phyloP scores from a whole-genome alignment of 176 grass and related monocot genomes.

The Oryza rufipogon region DNA sequence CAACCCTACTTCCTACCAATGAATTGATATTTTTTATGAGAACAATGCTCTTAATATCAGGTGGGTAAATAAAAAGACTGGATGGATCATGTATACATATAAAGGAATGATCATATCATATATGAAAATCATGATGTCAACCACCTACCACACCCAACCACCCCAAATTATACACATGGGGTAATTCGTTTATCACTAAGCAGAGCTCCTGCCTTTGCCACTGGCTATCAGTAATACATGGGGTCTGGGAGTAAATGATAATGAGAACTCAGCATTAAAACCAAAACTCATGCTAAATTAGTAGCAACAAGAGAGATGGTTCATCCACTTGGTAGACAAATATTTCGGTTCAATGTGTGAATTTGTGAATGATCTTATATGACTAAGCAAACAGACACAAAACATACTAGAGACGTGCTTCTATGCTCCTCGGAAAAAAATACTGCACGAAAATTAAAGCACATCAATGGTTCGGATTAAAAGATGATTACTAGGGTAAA shows the following conservation, averaged over 20 bases:
- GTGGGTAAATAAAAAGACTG: neutral
- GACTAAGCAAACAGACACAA: neutral
- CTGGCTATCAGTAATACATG: neutral
- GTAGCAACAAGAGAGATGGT: neutral
- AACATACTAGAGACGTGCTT: neutral
- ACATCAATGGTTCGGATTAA: too few species aligned
- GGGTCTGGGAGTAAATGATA: neutral
- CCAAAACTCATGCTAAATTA: neutral
- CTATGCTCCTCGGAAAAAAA: too few species aligned
- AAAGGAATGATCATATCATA: neutral
- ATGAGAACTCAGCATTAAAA: neutral
- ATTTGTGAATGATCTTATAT: neutral
- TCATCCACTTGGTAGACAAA: neutral
- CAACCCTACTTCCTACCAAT: neutral
- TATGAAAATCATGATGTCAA: conserved; percentile 10
- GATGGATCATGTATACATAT: conserved; percentile 1
- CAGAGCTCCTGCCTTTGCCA: neutral
- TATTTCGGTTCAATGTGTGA: neutral
- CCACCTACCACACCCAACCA: neutral
- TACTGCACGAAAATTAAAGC: too few species aligned
- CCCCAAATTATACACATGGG: too few species aligned
- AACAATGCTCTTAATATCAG: conserved; percentile 1
- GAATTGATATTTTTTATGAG: neutral
- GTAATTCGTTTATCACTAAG: too few species aligned
- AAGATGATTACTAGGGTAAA: too few species aligned